These are phyloP conservation scores for Amanita molliuscula DNA, from an alignment of 768 basidiomycete genomes.

Conservation along the genomic window DNA sequence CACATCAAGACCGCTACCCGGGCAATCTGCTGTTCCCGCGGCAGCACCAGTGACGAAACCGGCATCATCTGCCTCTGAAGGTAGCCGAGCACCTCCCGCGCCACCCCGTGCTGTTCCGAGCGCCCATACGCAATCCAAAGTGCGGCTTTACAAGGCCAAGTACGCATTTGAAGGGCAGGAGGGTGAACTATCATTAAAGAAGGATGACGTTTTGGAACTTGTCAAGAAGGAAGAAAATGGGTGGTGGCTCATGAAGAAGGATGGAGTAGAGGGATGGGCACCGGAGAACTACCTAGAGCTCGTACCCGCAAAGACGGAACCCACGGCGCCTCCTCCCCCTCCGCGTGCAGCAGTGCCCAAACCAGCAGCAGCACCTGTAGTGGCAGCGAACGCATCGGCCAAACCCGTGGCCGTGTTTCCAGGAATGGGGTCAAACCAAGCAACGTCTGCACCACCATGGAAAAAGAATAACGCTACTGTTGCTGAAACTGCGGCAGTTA, in stretches of 20 bases:
- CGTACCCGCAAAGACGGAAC: conserved; percentile 54
- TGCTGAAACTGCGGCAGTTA: conserved; percentile 31
- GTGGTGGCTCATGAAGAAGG: conserved; percentile 95
- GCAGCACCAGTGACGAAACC: conserved; percentile 20
- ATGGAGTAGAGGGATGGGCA: conserved; percentile 82
- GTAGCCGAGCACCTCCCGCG: conserved; percentile 17
- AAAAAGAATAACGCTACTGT: conserved; percentile 38
- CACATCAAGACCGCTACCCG: conserved; percentile 53
- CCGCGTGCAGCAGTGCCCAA: conserved; percentile 36
- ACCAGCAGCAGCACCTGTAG: conserved; percentile 28
- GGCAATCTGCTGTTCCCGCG: conserved; percentile 34
- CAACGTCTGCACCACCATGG: conserved; percentile 52
- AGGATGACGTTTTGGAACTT: conserved; percentile 89
- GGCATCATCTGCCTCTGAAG: conserved; percentile 23
- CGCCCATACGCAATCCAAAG: conserved; percentile 45
- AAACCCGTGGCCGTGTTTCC: conserved; percentile 80
- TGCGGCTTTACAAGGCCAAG: conserved; percentile 75
- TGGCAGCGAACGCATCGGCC: conserved; percentile 54
- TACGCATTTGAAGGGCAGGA: conserved; percentile 90
- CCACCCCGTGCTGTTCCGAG: conserved; percentile 22
- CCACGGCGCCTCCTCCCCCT: conserved; percentile 61
- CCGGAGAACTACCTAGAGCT: conserved; percentile 90
- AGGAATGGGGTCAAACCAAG: conserved; percentile 59
- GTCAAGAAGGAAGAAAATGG: conserved; percentile 91
- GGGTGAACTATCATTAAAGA: conserved; percentile 82